Percentiles rank a stretch among this genome's conserved stretches.
These are phyloP conservation scores for Liriodendron chinense DNA, from an alignment of 164 flowering plant species.

Conservation along the genomic window DNA sequence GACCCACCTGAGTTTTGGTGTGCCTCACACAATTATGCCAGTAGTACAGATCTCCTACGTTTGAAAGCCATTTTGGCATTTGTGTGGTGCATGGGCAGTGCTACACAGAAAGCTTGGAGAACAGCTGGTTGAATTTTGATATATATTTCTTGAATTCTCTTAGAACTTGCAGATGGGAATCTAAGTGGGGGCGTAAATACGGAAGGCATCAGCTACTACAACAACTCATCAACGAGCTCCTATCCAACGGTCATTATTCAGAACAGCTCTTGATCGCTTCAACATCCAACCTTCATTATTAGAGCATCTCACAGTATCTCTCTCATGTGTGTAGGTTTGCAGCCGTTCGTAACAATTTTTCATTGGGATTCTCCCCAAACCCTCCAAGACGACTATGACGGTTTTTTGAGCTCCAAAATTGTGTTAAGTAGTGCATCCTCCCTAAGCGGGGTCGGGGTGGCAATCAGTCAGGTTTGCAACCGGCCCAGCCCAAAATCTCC, in stretches of 20 bases:
- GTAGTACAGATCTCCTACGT: no score
- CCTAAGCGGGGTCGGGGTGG: no score
- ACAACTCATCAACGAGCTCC: constrained; percentile 36
- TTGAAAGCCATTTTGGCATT: no score
- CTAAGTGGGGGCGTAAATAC: constrained; percentile 27
- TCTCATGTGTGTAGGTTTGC: constrained; percentile 29
- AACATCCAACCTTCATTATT: neutral
- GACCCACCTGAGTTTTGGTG: no score
- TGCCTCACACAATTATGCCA: no score
- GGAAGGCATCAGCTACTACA: constrained; percentile 33
- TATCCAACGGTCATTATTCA: constrained; percentile 17
- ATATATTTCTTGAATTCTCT: no score
- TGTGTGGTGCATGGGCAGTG: no score
- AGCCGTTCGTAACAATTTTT: constrained; percentile 59
- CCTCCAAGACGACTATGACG: constrained; percentile 52
- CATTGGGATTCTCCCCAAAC: constrained; percentile 72
- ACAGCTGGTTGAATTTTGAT: no score
- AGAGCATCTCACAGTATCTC: no score
- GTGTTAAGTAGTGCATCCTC: constrained; percentile 31
- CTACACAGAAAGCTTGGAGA: no score
- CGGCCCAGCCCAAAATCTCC: no score
- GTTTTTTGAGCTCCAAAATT: constrained; percentile 40
- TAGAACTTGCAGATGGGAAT: constrained; percentile 19
- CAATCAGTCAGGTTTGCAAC: constrained; percentile 4
- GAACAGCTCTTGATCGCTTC: neutral